A percentile compares a stretch with the other conserved stretches of the same genome.
Conservation (phyloP, 768 basidiomycete genomes). For the Suillus lakei region DNA sequence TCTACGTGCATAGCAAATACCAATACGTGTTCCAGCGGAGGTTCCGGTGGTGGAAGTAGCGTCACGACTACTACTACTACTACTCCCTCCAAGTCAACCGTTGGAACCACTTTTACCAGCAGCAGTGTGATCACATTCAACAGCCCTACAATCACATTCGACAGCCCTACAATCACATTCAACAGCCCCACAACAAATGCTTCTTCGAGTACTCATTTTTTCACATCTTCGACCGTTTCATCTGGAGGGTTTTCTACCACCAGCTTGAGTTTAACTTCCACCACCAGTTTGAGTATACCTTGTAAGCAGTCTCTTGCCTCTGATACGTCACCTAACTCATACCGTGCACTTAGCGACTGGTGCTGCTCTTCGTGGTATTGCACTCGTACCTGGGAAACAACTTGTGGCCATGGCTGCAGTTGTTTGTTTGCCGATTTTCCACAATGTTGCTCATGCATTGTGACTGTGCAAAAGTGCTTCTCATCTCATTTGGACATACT, state of each 20-base stretch:
- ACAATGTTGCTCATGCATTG: not conserved
- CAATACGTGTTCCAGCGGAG: too few relatives aligned
- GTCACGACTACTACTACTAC: too few relatives aligned
- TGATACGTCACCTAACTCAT: not conserved
- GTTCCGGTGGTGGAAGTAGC: too few relatives aligned
- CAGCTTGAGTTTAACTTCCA: not conserved
- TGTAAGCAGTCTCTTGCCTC: slow-evolving; percentile 8
- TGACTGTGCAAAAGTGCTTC: not conserved
- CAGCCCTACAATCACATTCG: not conserved
- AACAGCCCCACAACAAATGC: not conserved
- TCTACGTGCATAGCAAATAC: not conserved
- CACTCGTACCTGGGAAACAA: slow-evolving; percentile 1
- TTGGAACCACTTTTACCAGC: not conserved
- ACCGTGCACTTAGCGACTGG: not conserved
- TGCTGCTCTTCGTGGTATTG: slow-evolving; percentile 14
- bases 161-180: not conserved
- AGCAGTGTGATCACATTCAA: not conserved
- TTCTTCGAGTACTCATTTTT: not conserved
- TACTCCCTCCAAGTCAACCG: not conserved
- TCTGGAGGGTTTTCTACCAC: not conserved
- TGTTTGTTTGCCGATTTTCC: slow-evolving; percentile 10
- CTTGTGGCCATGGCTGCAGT: slow-evolving; percentile 10
- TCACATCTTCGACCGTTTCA: not conserved
- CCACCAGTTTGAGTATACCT: not conserved
- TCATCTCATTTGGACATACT: not conserved